Evolutionary conservation across 2,329 filamentous ascomycete genomes (phyloP), one percentile per base, ranked within the genome.

Genomic region (Penicillium palitans): DNA sequence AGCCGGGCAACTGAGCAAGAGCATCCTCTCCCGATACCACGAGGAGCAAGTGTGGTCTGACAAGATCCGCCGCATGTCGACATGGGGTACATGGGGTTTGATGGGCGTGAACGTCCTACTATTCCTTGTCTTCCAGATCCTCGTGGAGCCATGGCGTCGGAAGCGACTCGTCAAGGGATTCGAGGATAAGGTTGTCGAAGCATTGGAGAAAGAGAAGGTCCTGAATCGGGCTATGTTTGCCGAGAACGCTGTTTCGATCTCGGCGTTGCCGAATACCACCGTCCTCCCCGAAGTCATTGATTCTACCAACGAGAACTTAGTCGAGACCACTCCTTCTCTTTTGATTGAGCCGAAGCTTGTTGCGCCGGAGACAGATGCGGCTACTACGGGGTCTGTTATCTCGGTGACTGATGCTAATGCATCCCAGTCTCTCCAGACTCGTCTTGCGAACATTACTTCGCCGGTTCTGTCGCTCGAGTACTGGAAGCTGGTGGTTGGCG

Each of bases 1-100:
- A 0, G 85, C 87, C 55, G 85, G 87, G 52, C 84, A 87, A 68
- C 80, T 99, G 54, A 93, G 90, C 72, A 87, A 89, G 61, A 87
- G 88, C 51, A 97, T 98, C 67, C 80, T 97, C 52, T 90, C 90
- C 61, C 86, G 96, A 60, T 99, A 99, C 76, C 95, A 99, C 75
- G 95, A 99, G 78, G 95, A 99, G 79, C 95, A 99, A 79, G 96
- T 99, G 57, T 99, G 95, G 95, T 96, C 91, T 71, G 95, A 99
- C 74, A 93, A 96, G 68, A 99, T 99, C 72, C 84, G 95, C 37
- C 84, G 95, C 64, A 96, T 96, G 82, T 95, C 90, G 73, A 99
- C 95, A 0, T 99, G 95, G 95, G 93, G 96, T 37, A 99, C 95
- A 0, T 98, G 96, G 87, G 95, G 93, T 0, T 79, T 99, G 61